Evolutionary conservation across 805 yeast genomes (phyloP).

Genomic region (Kluyveromyces starmeri): DNA sequence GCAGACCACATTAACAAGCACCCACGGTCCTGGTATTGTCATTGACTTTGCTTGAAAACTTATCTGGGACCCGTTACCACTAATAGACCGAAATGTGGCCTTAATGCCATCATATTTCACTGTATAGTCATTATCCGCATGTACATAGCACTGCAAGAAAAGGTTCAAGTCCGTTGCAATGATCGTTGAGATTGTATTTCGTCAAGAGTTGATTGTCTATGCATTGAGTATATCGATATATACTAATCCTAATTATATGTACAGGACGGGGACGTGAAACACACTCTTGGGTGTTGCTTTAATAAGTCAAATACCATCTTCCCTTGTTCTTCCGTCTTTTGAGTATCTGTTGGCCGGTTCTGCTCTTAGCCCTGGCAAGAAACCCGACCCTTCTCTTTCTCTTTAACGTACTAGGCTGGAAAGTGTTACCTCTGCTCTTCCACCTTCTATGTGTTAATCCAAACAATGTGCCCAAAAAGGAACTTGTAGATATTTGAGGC

Average conservation of each 20-base stretch:
- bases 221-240: too few species aligned
- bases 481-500: conserved; percentile 5
- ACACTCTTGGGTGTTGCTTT: too few species aligned
- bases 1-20: conserved; percentile 55
- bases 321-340: conserved; percentile 79
- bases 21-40: conserved; percentile 74
- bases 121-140: too few species aligned
- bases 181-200: too few species aligned
- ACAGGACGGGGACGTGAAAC: too few species aligned
- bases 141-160: too few species aligned
- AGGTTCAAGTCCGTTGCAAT: too few species aligned
- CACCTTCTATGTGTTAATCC: conserved; percentile 40
- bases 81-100: too few species aligned
- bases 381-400: conserved; percentile 89
- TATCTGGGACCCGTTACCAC: too few species aligned
- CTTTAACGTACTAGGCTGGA: conserved; percentile 85
- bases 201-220: too few species aligned
- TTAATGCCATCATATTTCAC: too few species aligned
- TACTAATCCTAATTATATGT: too few species aligned
- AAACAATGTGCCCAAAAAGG: conserved; percentile 7
- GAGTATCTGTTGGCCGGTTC: conserved; percentile 69
- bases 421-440: conserved; percentile 89
- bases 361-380: conserved; percentile 68
- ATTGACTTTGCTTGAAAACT: conserved; percentile 40
- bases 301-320: conserved; percentile 87